These are phyloP conservation scores for Xylariaceae sp. DNA, from an alignment of 2,329 filamentous ascomycete species.

Conservation along the genomic window DNA sequence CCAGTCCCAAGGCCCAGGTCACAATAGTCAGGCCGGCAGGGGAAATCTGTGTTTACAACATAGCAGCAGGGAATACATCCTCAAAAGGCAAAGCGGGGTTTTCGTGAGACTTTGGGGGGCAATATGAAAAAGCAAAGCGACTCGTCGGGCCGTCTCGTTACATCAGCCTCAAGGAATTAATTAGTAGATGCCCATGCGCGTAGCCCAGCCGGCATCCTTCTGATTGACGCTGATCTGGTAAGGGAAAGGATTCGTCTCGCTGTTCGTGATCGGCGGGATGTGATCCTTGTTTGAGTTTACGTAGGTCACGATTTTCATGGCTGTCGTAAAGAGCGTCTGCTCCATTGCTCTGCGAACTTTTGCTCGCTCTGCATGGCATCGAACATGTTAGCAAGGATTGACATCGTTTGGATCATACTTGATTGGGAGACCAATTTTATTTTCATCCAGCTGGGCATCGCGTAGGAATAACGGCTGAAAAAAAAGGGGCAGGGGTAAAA, in stretches of 20 bases:
- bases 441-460: not conserved
- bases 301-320: conserved; percentile 82
- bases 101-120: not conserved
- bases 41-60: conserved; percentile 3
- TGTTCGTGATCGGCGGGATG: conserved; percentile 93
- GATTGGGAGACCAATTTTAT: not conserved
- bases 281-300: conserved; percentile 90
- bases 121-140: not conserved
- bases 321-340: conserved; percentile 77
- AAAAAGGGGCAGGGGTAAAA: not conserved
- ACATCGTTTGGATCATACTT: not conserved
- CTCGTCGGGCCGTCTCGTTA: not conserved
- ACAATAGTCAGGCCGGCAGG: conserved; percentile 3
- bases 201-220: conserved; percentile 72
- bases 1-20: conserved; percentile 5
- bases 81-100: not conserved
- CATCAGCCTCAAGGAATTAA: not conserved
- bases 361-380: conserved; percentile 59
- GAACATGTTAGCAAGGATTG: conserved; percentile 4
- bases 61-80: conserved; percentile 1
- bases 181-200: conserved; percentile 45
- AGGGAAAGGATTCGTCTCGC: conserved; percentile 86
- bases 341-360: conserved; percentile 91
- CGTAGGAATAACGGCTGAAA: not conserved
- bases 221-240: conserved; percentile 90